Conservation (phyloP, 768 basidiomycete genomes). For the Tricholoma bakamatsutake region DNA sequence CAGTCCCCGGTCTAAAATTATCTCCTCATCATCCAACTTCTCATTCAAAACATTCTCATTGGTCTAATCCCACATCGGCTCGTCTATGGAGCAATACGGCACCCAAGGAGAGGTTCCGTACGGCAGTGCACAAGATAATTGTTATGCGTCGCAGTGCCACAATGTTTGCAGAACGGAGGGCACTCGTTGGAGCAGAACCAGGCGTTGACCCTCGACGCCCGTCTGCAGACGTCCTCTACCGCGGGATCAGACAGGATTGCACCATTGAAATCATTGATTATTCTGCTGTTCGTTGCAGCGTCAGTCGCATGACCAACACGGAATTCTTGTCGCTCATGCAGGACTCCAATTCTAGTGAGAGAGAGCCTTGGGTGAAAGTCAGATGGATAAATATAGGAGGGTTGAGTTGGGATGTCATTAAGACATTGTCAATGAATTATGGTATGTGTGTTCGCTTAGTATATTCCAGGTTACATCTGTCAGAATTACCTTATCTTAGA, state of each 20-base stretch:
- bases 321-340: conserved; percentile 56
- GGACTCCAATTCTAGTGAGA: conserved; percentile 35
- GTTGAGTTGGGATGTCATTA: conserved; percentile 67
- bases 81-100: conserved; percentile 16
- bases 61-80: conserved; percentile 1
- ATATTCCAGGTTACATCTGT: neutral
- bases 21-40: neutral
- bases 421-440: conserved; percentile 58
- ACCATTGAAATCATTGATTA: conserved; percentile 66
- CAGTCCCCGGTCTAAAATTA: conserved; percentile 2
- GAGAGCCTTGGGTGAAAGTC: conserved; percentile 60
- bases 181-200: conserved; percentile 59
- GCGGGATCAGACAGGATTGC: conserved; percentile 55
- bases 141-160: conserved; percentile 51
- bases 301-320: conserved; percentile 51
- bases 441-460: conserved; percentile 31
- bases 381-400: conserved; percentile 74
- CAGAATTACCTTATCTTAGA: conserved; percentile 28
- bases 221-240: conserved; percentile 49
- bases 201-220: conserved; percentile 63
- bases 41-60: conserved; percentile 3
- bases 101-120: conserved; percentile 48
- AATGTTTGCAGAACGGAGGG: conserved; percentile 24
- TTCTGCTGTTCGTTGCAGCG: conserved; percentile 47
- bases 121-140: conserved; percentile 56